Conservation (phyloP, 2,329 filamentous ascomycete species). For the Colletotrichum sp. region DNA sequence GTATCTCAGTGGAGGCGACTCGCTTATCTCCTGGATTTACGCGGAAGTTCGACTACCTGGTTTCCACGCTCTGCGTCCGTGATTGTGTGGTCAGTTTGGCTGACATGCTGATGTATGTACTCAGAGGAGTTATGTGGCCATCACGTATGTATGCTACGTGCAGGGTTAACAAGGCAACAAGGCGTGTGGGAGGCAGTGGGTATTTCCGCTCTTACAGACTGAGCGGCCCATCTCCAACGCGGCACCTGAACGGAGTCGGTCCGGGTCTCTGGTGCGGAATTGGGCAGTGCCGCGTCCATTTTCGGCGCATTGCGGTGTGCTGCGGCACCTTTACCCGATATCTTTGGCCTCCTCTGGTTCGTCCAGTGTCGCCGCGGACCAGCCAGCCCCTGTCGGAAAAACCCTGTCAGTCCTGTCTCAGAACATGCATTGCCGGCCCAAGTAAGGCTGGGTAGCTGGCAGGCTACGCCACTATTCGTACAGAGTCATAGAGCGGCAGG, state of each 20-base stretch:
- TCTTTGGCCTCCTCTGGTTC: neutral
- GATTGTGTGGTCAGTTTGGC: neutral
- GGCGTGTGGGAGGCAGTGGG: neutral
- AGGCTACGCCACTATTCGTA: neutral
- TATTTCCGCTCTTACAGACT: neutral
- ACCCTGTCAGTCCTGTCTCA: conserved; percentile 8
- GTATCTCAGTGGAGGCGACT: neutral
- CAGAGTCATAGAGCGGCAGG: neutral
- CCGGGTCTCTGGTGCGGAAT: neutral
- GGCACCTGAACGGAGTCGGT: neutral
- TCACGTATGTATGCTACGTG: neutral
- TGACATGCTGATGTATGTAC: neutral
- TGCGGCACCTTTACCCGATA: neutral
- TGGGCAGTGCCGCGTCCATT: neutral
- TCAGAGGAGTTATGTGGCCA: neutral
- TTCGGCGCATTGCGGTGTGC: neutral
- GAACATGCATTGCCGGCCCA: conserved; percentile 5
- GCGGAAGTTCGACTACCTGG: neutral
- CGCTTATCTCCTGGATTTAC: neutral
- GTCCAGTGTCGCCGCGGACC: neutral
- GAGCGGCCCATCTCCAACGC: neutral
- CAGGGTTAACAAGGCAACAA: neutral
- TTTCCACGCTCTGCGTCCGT: neutral
- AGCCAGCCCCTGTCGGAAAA: neutral
- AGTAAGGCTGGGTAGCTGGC: neutral